These are phyloP conservation scores for Durusdinium trenchii DNA, from an alignment of 73 alveolate genomes.

Conservation along the genomic window DNA sequence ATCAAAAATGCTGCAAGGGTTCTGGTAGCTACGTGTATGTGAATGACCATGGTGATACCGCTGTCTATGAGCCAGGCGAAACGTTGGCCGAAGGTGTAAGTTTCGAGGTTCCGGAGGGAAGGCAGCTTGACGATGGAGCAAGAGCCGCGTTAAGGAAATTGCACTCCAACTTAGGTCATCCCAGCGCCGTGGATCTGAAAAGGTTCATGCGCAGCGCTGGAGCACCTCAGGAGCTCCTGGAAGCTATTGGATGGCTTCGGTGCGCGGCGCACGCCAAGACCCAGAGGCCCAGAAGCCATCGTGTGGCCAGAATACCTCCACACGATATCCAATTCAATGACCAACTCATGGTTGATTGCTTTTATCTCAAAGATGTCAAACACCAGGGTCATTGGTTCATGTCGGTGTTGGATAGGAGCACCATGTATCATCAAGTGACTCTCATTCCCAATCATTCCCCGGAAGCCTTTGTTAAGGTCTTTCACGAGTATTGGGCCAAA, in stretches of 20 bases:
- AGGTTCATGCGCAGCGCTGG: neutral
- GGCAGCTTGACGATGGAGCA: neutral
- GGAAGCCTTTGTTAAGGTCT: neutral
- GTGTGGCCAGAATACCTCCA: neutral
- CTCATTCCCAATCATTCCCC: neutral
- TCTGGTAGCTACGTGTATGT: too few species aligned
- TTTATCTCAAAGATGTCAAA: neutral
- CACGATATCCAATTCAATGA: neutral
- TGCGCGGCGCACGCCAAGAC: neutral
- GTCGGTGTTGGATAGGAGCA: constrained; percentile 10
- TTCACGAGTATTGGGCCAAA: neutral
- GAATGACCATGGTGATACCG: neutral
- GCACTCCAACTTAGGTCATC: constrained; percentile 1
- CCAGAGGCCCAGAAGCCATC: neutral
- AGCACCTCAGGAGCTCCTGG: neutral
- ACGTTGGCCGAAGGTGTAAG: neutral
- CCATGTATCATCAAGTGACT: constrained; percentile 16
- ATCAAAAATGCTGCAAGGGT: too few species aligned
- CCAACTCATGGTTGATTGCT: neutral
- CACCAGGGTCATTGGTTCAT: constrained; percentile 22
- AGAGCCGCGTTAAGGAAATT: neutral
- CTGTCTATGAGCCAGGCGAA: neutral
- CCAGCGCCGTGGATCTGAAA: neutral
- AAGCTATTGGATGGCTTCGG: neutral
- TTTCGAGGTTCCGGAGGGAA: neutral